A percentile compares a stretch with the other conserved stretches of the same genome.
Evolutionary conservation across 2,329 filamentous ascomycete genomes (phyloP).

Genomic region (Pezicula neosporulosa): DNA sequence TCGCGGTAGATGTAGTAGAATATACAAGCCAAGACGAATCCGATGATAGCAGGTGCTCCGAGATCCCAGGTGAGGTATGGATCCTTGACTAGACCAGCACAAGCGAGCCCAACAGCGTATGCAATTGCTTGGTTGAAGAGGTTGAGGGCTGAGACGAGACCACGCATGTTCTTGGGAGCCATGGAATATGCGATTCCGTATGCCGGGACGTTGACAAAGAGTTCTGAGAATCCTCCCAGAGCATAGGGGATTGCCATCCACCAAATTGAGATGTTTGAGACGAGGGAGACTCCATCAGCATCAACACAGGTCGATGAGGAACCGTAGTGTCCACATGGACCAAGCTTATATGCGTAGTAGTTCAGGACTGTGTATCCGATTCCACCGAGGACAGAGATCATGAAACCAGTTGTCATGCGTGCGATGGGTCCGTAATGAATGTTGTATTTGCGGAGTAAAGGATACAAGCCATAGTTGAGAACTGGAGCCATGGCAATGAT

Average conservation of each 20-base stretch:
- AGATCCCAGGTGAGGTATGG: constrained; percentile 46
- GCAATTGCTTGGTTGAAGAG: constrained; percentile 41
- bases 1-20: constrained; percentile 43
- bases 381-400: constrained; percentile 58
- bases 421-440: constrained; percentile 72
- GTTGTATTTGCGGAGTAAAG: constrained; percentile 56
- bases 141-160: constrained; percentile 43
- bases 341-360: constrained; percentile 59
- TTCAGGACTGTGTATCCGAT: constrained; percentile 52
- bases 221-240: constrained; percentile 41
- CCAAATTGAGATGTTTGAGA: constrained; percentile 43
- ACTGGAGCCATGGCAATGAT: constrained; percentile 73
- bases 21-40: constrained; percentile 37
- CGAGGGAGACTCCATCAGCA: constrained; percentile 14
- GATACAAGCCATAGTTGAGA: constrained; percentile 66
- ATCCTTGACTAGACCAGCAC: constrained; percentile 41
- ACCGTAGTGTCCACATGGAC: constrained; percentile 50
- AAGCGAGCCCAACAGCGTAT: constrained; percentile 38
- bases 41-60: constrained; percentile 40
- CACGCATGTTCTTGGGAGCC: constrained; percentile 45
- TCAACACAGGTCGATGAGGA: constrained; percentile 24
- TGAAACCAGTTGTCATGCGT: constrained; percentile 69
- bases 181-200: constrained; percentile 47
- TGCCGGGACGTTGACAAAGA: constrained; percentile 47
- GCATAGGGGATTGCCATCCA: constrained; percentile 52